These are phyloP conservation scores for Penicillium sp. DNA, from an alignment of 2,329 filamentous ascomycete species.

Conservation along the genomic window DNA sequence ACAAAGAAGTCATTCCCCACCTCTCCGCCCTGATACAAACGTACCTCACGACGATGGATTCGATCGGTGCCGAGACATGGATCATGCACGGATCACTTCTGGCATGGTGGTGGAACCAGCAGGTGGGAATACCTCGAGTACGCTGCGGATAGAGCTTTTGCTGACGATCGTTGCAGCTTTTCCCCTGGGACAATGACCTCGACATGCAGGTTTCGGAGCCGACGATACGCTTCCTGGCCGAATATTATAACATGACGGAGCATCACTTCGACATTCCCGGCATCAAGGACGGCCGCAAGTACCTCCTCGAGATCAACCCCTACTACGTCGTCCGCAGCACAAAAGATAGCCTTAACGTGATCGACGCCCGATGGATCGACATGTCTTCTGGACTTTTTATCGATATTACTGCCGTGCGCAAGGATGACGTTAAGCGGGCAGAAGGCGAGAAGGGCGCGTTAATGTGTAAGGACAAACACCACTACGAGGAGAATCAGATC, in stretches of 20 bases:
- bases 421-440: conserved; percentile 41
- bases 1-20: conserved; percentile 48
- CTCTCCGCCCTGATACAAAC: conserved; percentile 54
- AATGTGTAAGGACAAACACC: conserved; percentile 59
- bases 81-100: conserved; percentile 62
- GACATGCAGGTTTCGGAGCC: conserved; percentile 59
- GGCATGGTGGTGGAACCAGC: conserved; percentile 63
- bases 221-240: conserved; percentile 56
- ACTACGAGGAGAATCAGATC: conserved; percentile 53
- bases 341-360: conserved; percentile 53
- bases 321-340: conserved; percentile 48
- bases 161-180: conserved; percentile 38
- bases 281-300: conserved; percentile 41
- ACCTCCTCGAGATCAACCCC: conserved; percentile 61
- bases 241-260: conserved; percentile 63
- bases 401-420: conserved; percentile 59
- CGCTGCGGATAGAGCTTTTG: not conserved
- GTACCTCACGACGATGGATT: conserved; percentile 57
- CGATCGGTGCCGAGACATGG: conserved; percentile 60
- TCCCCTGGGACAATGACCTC: conserved; percentile 62
- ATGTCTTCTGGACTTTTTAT: conserved; percentile 59
- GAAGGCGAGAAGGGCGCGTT: conserved; percentile 44
- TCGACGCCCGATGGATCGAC: conserved; percentile 63
- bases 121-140: conserved; percentile 27
- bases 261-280: conserved; percentile 48